Evolutionary conservation across 768 basidiomycete species (phyloP).

Genomic region (Trametes villosa): DNA sequence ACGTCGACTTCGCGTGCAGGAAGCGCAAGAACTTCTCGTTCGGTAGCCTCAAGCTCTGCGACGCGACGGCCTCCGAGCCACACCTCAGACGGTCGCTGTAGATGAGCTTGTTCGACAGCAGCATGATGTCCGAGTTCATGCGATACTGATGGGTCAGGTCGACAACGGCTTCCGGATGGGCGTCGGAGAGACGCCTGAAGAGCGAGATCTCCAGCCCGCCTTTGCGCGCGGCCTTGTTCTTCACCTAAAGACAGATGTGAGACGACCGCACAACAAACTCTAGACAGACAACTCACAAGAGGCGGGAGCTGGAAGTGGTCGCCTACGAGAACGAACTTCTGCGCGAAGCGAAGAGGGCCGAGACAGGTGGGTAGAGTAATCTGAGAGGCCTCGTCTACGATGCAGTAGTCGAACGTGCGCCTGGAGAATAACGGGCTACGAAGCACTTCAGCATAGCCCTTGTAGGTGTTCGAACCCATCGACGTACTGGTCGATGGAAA

Average conservation of each 20-base stretch:
- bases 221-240: conserved; percentile 74
- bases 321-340: conserved; percentile 92
- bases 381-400: conserved; percentile 97
- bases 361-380: conserved; percentile 95
- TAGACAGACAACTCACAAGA: conserved; percentile 54
- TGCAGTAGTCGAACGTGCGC: conserved; percentile 92
- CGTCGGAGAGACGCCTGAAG: conserved; percentile 86
- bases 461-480: too few relatives aligned
- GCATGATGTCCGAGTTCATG: conserved; percentile 97
- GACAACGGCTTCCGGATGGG: conserved; percentile 83
- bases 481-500: conserved; percentile 91
- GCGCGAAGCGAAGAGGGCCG: conserved; percentile 88
- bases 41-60: conserved; percentile 58
- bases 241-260: conserved; percentile 58
- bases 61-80: conserved; percentile 74
- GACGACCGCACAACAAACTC: background rate
- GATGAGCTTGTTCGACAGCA: conserved; percentile 83
- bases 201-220: conserved; percentile 90
- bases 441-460: too few relatives aligned
- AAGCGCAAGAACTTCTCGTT: conserved; percentile 45
- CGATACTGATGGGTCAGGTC: conserved; percentile 91
- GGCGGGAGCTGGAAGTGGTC: conserved; percentile 98
- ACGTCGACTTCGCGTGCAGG: conserved; percentile 45
- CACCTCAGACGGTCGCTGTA: conserved; percentile 80
- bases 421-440: conserved; percentile 81